These are phyloP conservation scores for Peterozyma xylosa DNA, from an alignment of 805 yeast genomes.

Conservation along the genomic window DNA sequence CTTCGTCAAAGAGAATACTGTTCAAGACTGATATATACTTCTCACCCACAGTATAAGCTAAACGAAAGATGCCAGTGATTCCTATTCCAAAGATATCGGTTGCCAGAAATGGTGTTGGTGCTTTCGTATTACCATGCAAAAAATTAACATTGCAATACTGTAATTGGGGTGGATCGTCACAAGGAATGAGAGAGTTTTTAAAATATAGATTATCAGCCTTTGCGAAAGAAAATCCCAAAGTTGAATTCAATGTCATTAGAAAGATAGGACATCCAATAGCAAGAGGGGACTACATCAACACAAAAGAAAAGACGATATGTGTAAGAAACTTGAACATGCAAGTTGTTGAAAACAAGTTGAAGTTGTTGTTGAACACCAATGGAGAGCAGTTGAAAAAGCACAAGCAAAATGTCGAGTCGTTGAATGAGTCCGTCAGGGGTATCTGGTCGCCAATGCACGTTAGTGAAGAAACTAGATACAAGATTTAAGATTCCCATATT, in stretches of 20 bases:
- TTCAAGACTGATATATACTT: too few species aligned
- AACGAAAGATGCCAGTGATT: conserved; percentile 41
- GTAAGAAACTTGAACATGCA: conserved; percentile 63
- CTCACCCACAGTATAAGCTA: neutral
- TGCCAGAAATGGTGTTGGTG: conserved; percentile 71
- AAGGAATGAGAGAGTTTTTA: conserved; percentile 67
- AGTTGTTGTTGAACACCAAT: conserved; percentile 56
- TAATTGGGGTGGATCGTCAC: conserved; percentile 94
- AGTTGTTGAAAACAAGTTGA: conserved; percentile 58
- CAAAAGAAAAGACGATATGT: conserved; percentile 54
- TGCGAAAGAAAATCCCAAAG: conserved; percentile 54
- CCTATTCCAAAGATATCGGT: conserved; percentile 51
- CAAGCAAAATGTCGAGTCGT: conserved; percentile 71
- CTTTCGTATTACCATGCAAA: conserved; percentile 69
- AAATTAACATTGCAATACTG: conserved; percentile 74
- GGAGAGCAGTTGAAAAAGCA: conserved; percentile 59
- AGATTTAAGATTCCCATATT: conserved; percentile 22
- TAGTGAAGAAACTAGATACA: conserved; percentile 40
- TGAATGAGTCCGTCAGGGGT: conserved; percentile 85
- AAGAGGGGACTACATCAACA: conserved; percentile 47
- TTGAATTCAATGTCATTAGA: conserved; percentile 64
- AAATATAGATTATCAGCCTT: conserved; percentile 41
- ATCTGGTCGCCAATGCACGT: conserved; percentile 96
- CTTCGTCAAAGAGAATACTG: too few species aligned
- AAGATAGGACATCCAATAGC: conserved; percentile 81